phyloP scores from a whole-genome alignment of 139 green algal species.

The Micractinium conductrix region DNA sequence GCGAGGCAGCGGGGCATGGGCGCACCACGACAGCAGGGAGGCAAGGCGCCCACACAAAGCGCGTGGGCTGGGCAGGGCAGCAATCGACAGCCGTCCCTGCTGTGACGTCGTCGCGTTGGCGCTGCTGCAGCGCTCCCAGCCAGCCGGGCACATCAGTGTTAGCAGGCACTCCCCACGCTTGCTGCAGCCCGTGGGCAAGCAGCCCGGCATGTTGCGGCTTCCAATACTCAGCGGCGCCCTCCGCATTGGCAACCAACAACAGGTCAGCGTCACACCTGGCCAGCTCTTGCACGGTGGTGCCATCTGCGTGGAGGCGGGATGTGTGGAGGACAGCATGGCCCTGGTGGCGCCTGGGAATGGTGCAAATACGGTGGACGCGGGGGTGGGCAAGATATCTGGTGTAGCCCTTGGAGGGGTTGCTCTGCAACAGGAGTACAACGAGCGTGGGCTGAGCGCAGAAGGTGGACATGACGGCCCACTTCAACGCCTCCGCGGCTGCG shows the following conservation, averaged over 20 bases:
- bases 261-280: neutral
- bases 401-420: neutral
- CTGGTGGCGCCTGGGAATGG: neutral
- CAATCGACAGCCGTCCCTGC: too few species aligned
- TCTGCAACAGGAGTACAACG: neutral
- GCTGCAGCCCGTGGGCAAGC: neutral
- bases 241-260: neutral
- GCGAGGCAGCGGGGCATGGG: too few species aligned
- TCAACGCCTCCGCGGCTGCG: neutral
- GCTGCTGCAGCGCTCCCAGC: too few species aligned
- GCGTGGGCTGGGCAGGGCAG: too few species aligned
- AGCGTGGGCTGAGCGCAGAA: neutral
- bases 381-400: neutral
- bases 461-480: neutral
- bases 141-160: too few species aligned
- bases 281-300: neutral
- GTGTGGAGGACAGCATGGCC: too few species aligned
- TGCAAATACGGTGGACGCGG: neutral
- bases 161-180: neutral
- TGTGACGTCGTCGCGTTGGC: too few species aligned
- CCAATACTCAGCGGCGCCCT: neutral
- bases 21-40: too few species aligned
- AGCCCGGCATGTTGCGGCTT: neutral
- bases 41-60: too few species aligned
- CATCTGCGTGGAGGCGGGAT: neutral